Evolutionary conservation across 331 rosid genomes (phyloP).

Genomic region (Rosa hybrid): DNA sequence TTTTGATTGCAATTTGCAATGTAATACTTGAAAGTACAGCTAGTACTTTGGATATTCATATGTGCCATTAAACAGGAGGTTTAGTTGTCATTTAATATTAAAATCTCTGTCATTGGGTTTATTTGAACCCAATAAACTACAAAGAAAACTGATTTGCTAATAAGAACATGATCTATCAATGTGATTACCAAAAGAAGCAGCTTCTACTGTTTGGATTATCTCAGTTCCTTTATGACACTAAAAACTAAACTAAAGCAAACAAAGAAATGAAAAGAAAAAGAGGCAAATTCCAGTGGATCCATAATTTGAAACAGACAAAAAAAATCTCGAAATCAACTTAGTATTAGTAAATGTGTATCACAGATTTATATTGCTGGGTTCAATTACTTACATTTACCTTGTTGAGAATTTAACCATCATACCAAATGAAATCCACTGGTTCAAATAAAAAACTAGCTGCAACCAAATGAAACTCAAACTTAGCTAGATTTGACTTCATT

Average conservation of each 20-base stretch:
- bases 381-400: not conserved
- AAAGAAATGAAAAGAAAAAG: not conserved
- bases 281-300: not conserved
- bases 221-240: not conserved
- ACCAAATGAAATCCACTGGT: not conserved
- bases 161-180: not conserved
- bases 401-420: not conserved
- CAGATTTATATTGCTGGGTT: not conserved
- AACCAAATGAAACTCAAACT: not conserved
- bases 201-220: not conserved
- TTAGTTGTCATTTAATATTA: not conserved
- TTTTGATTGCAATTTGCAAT: constrained; percentile 10
- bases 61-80: not conserved
- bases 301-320: not conserved
- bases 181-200: not conserved
- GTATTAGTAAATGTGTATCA: not conserved
- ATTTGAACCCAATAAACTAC: not conserved
- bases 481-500: not conserved
- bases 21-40: constrained; percentile 3
- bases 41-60: not conserved
- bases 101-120: not conserved
- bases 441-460: not conserved
- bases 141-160: not conserved
- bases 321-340: not conserved
- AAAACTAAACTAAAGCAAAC: not conserved